Evolutionary conservation across 202 grass and related monocot species (phyloP), one percentile per base, ranked within the genome.

Genomic region (Carex arenaria): DNA sequence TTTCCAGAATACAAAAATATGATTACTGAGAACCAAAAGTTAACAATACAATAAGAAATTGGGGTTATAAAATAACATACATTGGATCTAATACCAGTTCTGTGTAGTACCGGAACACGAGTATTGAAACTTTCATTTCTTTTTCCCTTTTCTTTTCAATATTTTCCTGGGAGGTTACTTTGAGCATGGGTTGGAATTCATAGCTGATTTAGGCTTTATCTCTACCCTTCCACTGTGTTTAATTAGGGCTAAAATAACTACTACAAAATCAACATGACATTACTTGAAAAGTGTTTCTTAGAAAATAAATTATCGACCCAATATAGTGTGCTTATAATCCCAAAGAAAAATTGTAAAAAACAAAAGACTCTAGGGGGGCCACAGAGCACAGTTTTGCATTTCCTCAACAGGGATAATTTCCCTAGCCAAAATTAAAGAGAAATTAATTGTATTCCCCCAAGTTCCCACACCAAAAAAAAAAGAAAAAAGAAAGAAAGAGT

Each of bases 181-280:
- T 78, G 9, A 59, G 18, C 74, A 32, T 11, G 7, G 15, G 12
- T 78, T 38, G 1, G 9, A 59, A 57, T 19, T 18, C 51, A n/a
- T 9, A 76, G 52, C 72, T 76, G 22, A 76, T 55, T 18, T 56
- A 76, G 72, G 28, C 52, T 57, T 49, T 61, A 57, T 81, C 57
- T 83, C 63, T 31, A 83, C 10, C 23, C 26, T 87, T 57, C 23
- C 8, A 85, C 71, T 68, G 19, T 68, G 19, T 89, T 82, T 83
- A 66, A 65, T 64, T n/a, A 83, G 15, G 0, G 53, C 31, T 78
- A 13, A 31, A 76, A 55, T 18, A 76, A 34, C 49, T 56, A 57
- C 72, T 56, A 55, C 51, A 57, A 56, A 60, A 60, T 60, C 3
- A 60, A 38, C 30, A 40, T 18, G 8, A 78, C 52, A 74, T 32